Percentiles rank a stretch among this genome's conserved stretches.
phyloP scores from a whole-genome alignment of 192 early-diverging fungal species.

The Coemansia erecta region DNA sequence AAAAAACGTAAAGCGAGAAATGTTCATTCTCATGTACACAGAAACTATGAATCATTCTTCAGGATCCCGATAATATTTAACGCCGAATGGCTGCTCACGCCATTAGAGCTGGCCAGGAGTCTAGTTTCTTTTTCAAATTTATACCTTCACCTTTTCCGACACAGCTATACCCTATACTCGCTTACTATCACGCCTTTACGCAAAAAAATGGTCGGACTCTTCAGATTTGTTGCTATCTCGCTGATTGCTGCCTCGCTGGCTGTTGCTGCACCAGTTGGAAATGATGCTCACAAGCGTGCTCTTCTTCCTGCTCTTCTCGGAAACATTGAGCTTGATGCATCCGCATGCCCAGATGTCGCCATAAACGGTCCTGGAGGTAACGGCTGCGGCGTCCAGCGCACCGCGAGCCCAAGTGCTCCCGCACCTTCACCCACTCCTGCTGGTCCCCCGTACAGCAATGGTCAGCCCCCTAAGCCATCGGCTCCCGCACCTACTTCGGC shows the following conservation, averaged over 20 bases:
- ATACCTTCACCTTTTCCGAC: neutral
- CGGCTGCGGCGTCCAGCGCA: slow-evolving; percentile 19
- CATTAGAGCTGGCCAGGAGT: too few relatives aligned
- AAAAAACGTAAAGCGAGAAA: neutral
- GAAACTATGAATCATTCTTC: neutral
- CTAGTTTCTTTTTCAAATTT: neutral
- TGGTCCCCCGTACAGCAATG: slow-evolving; percentile 17
- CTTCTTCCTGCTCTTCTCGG: slow-evolving; percentile 45
- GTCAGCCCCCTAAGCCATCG: slow-evolving; percentile 5
- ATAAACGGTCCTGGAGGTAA: slow-evolving; percentile 28
- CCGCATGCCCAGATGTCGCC: slow-evolving; percentile 43
- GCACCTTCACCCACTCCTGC: slow-evolving; percentile 6
- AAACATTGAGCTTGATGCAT: slow-evolving; percentile 29
- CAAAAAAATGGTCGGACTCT: slow-evolving; percentile 24
- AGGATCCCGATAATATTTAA: too few relatives aligned
- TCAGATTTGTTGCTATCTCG: slow-evolving; percentile 21
- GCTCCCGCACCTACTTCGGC: neutral
- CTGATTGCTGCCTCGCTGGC: slow-evolving; percentile 14
- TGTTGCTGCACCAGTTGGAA: slow-evolving; percentile 14
- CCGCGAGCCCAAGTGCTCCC: neutral
- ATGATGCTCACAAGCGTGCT: slow-evolving; percentile 21
- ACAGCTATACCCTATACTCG: neutral
- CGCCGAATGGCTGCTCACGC: too few relatives aligned
- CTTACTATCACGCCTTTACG: neutral
- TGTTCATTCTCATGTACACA: neutral